Base-by-base conservation (phyloP, 441 rosid genomes). In the Gossypium trilobum region DNA sequence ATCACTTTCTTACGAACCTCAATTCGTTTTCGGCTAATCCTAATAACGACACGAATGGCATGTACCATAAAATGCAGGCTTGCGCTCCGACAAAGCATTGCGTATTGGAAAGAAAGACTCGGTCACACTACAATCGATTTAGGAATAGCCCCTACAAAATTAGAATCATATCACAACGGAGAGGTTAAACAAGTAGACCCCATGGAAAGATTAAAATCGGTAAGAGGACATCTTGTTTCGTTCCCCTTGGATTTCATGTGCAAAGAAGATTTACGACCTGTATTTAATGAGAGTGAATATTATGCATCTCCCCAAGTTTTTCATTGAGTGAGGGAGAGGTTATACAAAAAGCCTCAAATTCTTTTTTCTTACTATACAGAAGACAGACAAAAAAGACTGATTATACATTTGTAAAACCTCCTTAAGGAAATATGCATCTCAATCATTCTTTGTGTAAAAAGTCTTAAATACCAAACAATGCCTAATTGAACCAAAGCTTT, bases 301-400 rank as follows among this genome's bases (percentile, higher is more conserved):
- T 95, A 95, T 74, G 97, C 98, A 14, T 85, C 97, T 73, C 78
- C 92, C 44, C 98, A 90, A 77, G 98, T 96, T 82, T 95, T 95
- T 73, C 87, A 93, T 74, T 95, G 79, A 87, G 74, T 14, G 50
- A n/a, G 44, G 27, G 23, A 39, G 48, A 5, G 42, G 42, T 7
- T 36, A 36, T 23, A 1, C 6, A 10, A 11, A 31, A 55, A 20
- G 17, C 60, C 36, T 20, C 6, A 39, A 39, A 20, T 10, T 29
- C 33, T 54, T n/a, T 58, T 11, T 27, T 23, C 71, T 39, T 13
- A 36, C 6, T 1, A 71, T 22, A 31, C 27, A 13, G 6, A 13
- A 14, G 56, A 8, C 7, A 50, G 33, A 25, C 22, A 50, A 67
- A 67, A 36, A 48, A 11, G 64, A 39, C 58, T 65, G 55, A 9